Conservation (phyloP, 306 rosid genomes). For the Heteromeles arbutifolia region DNA sequence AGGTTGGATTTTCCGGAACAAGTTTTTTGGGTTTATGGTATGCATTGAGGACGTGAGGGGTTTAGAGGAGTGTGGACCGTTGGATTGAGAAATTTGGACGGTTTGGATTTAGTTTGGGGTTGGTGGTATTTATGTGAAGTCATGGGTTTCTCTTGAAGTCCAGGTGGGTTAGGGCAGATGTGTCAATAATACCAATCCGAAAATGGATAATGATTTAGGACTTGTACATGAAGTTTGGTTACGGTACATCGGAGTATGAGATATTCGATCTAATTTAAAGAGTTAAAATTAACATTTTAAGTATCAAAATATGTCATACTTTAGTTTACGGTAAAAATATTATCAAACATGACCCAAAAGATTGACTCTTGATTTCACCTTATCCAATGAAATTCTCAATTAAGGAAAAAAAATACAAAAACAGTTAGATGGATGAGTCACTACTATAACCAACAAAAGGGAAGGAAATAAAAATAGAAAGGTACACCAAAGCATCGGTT, state of each 20-base stretch:
- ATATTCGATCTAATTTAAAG: no score
- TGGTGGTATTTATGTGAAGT: background rate
- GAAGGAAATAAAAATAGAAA: background rate
- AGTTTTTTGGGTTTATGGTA: background rate
- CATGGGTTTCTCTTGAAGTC: background rate
- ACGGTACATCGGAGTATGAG: no score
- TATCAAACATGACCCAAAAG: background rate
- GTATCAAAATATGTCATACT: no score
- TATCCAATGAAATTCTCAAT: background rate
- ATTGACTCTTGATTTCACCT: background rate
- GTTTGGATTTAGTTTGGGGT: background rate
- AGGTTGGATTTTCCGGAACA: no score
- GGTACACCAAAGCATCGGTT: background rate
- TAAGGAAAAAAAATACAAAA: background rate
- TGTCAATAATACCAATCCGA: background rate
- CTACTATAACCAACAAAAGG: background rate
- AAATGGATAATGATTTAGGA: background rate
- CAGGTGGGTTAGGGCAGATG: background rate
- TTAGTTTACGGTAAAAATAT: accelerated
- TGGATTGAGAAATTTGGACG: background rate
- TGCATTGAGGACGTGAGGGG: background rate
- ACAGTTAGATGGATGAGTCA: background rate
- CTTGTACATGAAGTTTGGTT: background rate
- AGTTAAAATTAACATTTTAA: no score
- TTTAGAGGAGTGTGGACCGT: background rate